phyloP scores from a whole-genome alignment of 768 basidiomycete genomes.

The Phaffia australis region DNA sequence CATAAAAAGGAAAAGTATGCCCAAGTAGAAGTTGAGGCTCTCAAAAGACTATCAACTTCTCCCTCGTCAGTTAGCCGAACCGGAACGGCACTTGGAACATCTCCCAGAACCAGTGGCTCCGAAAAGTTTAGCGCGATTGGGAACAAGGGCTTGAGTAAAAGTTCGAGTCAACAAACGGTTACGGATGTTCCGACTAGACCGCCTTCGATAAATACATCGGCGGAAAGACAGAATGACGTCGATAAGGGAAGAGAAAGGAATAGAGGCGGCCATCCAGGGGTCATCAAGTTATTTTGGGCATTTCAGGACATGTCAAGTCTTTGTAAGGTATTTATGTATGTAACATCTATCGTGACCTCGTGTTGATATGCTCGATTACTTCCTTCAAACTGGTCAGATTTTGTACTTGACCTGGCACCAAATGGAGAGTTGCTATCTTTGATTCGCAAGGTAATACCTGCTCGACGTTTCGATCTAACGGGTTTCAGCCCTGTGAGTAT shows the following conservation, averaged over 20 bases:
- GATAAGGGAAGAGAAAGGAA: conserved; percentile 19
- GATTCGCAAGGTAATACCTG: not conserved
- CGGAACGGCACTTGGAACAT: not conserved
- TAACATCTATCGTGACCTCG: not conserved
- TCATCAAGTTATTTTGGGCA: conserved; percentile 67
- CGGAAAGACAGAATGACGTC: conserved; percentile 7
- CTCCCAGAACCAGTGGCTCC: not conserved
- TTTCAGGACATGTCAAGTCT: conserved; percentile 77
- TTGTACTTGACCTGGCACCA: conserved; percentile 25
- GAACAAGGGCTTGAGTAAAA: no score
- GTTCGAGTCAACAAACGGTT: no score
- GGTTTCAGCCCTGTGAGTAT: not conserved
- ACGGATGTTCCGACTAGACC: no score
- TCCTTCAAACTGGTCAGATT: conserved; percentile 17
- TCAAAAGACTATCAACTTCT: conserved; percentile 38
- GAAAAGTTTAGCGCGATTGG: conserved; percentile 42
- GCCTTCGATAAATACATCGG: not conserved
- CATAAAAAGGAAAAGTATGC: conserved; percentile 68
- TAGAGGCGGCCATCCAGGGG: conserved; percentile 56
- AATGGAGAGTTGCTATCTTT: conserved; percentile 25
- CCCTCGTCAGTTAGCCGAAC: not conserved
- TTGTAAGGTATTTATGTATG: conserved; percentile 48
- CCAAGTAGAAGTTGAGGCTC: conserved; percentile 66
- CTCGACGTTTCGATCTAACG: not conserved
- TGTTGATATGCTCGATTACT: not conserved